These are phyloP conservation scores for Mediolabrus comicus DNA, from an alignment of 108 stramenopile genomes.

Conservation along the genomic window DNA sequence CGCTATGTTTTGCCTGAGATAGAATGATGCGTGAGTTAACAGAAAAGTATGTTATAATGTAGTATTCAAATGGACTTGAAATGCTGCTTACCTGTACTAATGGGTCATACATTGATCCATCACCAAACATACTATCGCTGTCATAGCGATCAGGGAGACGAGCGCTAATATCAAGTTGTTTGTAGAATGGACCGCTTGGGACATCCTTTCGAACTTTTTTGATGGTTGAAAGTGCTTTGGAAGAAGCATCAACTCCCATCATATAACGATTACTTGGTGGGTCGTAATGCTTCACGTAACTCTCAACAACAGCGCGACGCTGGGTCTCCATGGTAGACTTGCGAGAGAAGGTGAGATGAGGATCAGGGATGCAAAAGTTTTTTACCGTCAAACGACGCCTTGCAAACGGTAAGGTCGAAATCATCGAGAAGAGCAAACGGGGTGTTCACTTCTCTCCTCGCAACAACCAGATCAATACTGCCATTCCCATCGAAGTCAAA, in stretches of 20 bases:
- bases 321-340: conserved; percentile 24
- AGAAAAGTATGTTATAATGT: neutral
- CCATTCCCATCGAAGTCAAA: conserved; percentile 12
- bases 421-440: conserved; percentile 10
- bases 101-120: neutral
- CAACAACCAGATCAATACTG: conserved; percentile 2
- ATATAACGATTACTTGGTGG: neutral
- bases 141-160: conserved; percentile 3
- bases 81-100: neutral
- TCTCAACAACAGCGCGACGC: conserved; percentile 10
- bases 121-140: neutral
- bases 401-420: conserved; percentile 18
- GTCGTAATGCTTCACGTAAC: conserved; percentile 7
- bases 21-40: neutral
- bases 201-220: conserved; percentile 9
- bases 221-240: neutral
- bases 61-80: neutral
- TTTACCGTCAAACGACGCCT: conserved; percentile 21
- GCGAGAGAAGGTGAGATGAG: conserved; percentile 13
- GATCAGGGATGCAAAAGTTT: conserved; percentile 28
- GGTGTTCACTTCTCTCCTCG: too few species aligned
- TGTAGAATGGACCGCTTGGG: conserved; percentile 9
- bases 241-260: neutral
- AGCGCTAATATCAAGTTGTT: conserved; percentile 7
- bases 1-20: conserved; percentile 1